Evolutionary conservation across 306 rosid species (phyloP).

Genomic region (Cotoneaster glaucophyllus): DNA sequence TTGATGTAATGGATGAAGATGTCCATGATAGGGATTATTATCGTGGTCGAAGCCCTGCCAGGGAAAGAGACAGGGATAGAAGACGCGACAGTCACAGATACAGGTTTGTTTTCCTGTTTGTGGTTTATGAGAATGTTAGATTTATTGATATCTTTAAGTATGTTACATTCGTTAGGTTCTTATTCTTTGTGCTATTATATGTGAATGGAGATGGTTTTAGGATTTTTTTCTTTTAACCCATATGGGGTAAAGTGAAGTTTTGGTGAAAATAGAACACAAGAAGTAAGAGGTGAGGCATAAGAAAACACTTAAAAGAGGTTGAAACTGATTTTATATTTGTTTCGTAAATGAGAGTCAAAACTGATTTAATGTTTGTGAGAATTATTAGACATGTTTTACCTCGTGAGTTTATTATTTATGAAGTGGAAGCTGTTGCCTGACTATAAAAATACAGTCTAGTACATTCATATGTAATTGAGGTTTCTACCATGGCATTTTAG

Average conservation of each 20-base stretch:
- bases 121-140: neutral
- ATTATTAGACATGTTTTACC: neutral
- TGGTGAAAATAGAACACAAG: neutral
- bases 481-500: constrained; percentile 62
- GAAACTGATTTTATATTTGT: neutral
- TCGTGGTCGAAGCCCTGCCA: constrained; percentile 81
- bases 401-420: neutral
- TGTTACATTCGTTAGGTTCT: neutral
- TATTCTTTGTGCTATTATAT: neutral
- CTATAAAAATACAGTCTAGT: constrained; percentile 4
- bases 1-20: constrained; percentile 60
- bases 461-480: constrained; percentile 17
- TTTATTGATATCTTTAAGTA: neutral
- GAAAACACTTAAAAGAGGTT: neutral
- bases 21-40: constrained; percentile 67
- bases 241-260: neutral
- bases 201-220: neutral
- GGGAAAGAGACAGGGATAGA: constrained; percentile 87
- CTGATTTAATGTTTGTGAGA: too few species aligned
- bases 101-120: constrained; percentile 40
- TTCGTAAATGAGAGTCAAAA: neutral
- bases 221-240: neutral
- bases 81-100: constrained; percentile 86
- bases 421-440: constrained; percentile 51
- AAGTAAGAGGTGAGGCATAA: neutral